These are phyloP conservation scores for Diddensiella santjacobensis DNA, from an alignment of 805 yeast species.

Conservation along the genomic window DNA sequence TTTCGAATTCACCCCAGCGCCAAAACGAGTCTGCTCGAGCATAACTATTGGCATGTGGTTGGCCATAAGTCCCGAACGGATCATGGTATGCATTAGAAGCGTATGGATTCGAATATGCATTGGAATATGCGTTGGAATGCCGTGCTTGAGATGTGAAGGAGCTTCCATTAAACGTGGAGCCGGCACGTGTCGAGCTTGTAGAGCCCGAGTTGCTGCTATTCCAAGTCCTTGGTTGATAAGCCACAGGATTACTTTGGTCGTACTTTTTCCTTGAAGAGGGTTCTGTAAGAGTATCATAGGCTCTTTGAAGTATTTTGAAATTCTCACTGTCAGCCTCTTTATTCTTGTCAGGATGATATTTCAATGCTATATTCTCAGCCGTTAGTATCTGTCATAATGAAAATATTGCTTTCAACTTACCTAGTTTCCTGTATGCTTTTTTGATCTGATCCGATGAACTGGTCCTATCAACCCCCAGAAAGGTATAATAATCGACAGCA, in stretches of 20 bases:
- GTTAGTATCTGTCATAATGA: too few relatives aligned
- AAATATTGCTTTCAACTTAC: constrained; percentile 29
- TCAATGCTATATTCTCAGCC: too few relatives aligned
- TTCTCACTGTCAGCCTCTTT: constrained; percentile 29
- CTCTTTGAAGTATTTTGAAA: constrained; percentile 35
- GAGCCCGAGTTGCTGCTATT: too few relatives aligned
- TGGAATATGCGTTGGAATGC: background rate
- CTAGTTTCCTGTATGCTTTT: constrained; percentile 39
- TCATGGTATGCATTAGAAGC: background rate
- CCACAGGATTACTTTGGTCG: constrained; percentile 28
- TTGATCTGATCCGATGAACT: constrained; percentile 31
- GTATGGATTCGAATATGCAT: background rate
- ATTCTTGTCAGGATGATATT: constrained; percentile 47
- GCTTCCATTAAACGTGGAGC: background rate
- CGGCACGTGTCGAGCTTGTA: background rate
- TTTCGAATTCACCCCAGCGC: background rate
- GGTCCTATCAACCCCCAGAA: constrained; percentile 27
- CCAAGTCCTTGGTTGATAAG: too few relatives aligned
- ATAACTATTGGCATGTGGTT: too few relatives aligned
- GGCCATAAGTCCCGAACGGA: background rate
- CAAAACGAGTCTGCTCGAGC: background rate
- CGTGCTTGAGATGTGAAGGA: too few relatives aligned
- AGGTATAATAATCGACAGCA: constrained; percentile 28
- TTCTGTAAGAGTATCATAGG: constrained; percentile 34
- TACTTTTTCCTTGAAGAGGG: constrained; percentile 28